Base-by-base conservation (phyloP, 2,329 filamentous ascomycete genomes). In the Fusarium sp. region DNA sequence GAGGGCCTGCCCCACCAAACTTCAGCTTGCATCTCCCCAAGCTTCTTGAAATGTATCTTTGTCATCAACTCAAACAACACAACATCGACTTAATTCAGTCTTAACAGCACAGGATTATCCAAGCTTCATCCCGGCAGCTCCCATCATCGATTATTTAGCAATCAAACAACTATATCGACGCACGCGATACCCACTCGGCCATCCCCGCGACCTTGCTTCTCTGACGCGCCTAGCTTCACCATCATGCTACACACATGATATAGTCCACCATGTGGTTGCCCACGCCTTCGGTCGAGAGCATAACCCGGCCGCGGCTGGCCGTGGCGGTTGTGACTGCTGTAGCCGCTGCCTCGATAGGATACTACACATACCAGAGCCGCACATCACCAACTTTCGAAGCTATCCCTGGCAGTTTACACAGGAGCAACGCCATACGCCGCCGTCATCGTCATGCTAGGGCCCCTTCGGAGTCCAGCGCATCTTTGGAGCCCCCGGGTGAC, bases 341-440 rank as follows among this genome's bases (percentile, higher is more conserved):
- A 54, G 88, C 89, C 2, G 88, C 89, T 50, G 86, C 85, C 13
- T 90, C 88, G 58, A 82, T 89, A 64, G 86, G 88, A 66, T 93
- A 90, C 78, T 87, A 90, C 66, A 82, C 90, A 75, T 93, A 91
- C 79, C 79, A 79, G 76, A 81, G 76, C 74, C 70, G 74, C 64
- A 64, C 77, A 76, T 72, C 77, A 76, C 71, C 69, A 69, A 50
- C 38, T 20, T 67, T 73, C 75, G 70, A 78, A 37, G 65, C 64
- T 58, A 66, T 75, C 47, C 78, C 75, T 11, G 82, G 81, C n/a
- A 74, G 82, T 16, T 83, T 94, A 34, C 92, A 89, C 74, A 86
- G 92, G 71, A 92, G 91, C 79, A 93, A 93, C 81, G 92, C 92
- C 13, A 79, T 93, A 40, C 90, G 91, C 70, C 88, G 89, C 66